Evolutionary conservation across 2,329 filamentous ascomycete genomes (phyloP).

Genomic region (Phyllosticta citribraziliensis): DNA sequence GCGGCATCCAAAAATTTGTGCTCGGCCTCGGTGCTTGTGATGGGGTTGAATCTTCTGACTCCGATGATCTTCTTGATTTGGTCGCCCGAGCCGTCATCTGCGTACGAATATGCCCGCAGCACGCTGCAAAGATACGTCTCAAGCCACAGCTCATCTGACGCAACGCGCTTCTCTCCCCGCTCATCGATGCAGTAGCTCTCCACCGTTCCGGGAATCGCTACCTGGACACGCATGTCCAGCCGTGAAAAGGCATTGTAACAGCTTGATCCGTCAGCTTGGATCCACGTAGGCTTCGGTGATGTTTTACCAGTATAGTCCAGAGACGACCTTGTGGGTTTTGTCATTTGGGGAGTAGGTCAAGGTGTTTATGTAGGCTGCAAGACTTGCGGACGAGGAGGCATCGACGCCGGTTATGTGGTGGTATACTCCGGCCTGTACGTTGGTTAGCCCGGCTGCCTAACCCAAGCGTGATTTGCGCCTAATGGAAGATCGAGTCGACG

Average conservation of each 20-base stretch:
- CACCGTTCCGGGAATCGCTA: conserved; percentile 91
- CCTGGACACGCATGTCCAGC: conserved; percentile 95
- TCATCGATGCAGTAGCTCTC: conserved; percentile 98
- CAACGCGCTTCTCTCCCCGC: conserved; percentile 85
- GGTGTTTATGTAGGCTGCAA: conserved; percentile 97
- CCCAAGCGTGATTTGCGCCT: not conserved
- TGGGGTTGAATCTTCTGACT: conserved; percentile 93
- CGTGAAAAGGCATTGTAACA: conserved; percentile 99
- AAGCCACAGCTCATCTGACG: conserved; percentile 89
- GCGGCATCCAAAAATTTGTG: conserved; percentile 92
- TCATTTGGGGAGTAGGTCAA: conserved; percentile 83
- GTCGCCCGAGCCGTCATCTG: conserved; percentile 88
- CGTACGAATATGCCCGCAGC: conserved; percentile 88
- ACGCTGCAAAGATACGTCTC: conserved; percentile 97
- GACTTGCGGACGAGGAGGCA: conserved; percentile 90
- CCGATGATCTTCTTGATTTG: conserved; percentile 94
- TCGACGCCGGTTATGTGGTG: conserved; percentile 97
- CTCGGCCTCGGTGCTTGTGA: conserved; percentile 96
- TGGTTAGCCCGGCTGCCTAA: not conserved
- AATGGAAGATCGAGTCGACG: conserved; percentile 5
- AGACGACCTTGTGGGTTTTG: conserved; percentile 79
- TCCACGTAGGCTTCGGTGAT: not conserved
- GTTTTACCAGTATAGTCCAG: conserved; percentile 81
- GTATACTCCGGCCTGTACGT: conserved; percentile 66
- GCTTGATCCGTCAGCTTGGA: conserved; percentile 33